Conservation (phyloP, 2,329 filamentous ascomycete species). For the Mariannaea elegans region DNA sequence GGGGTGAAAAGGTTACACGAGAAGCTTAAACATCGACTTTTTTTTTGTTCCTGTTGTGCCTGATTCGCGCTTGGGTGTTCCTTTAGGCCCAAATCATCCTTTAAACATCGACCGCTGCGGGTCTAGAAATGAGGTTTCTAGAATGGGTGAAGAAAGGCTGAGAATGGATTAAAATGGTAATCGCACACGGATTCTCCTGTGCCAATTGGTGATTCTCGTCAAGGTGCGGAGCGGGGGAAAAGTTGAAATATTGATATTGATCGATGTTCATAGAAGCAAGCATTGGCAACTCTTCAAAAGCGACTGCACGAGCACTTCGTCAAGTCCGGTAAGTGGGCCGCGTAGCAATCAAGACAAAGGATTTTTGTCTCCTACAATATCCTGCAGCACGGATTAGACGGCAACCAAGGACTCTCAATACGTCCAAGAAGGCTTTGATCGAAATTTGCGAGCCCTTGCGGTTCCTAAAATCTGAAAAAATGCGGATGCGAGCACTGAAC, state of each 20-base stretch:
- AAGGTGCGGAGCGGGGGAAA: not conserved
- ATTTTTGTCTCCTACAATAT: slow-evolving; percentile 8
- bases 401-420: slow-evolving; percentile 5
- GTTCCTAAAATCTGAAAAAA: slow-evolving; percentile 18
- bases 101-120: slow-evolving; percentile 12
- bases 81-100: not conserved
- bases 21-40: slow-evolving; percentile 36
- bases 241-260: slow-evolving; percentile 14
- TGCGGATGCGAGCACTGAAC: slow-evolving; percentile 17
- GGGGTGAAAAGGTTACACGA: slow-evolving; percentile 35
- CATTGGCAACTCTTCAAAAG: slow-evolving; percentile 8
- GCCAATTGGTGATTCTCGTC: not conserved
- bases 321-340: not conserved
- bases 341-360: slow-evolving; percentile 6
- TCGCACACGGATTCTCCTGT: slow-evolving; percentile 24
- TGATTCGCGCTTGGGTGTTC: slow-evolving; percentile 11
- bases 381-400: slow-evolving; percentile 1
- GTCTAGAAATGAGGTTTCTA: not conserved
- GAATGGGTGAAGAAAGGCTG: slow-evolving; percentile 6
- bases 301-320: slow-evolving; percentile 13
- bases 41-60: slow-evolving; percentile 20
- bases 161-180: slow-evolving; percentile 23
- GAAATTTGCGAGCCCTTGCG: slow-evolving; percentile 17
- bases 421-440: slow-evolving; percentile 20
- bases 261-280: slow-evolving; percentile 10